A percentile compares a stretch with the other conserved stretches of the same genome.
Conservation (phyloP, 495 filamentous ascomycete species). For the Neurospora sp. region DNA sequence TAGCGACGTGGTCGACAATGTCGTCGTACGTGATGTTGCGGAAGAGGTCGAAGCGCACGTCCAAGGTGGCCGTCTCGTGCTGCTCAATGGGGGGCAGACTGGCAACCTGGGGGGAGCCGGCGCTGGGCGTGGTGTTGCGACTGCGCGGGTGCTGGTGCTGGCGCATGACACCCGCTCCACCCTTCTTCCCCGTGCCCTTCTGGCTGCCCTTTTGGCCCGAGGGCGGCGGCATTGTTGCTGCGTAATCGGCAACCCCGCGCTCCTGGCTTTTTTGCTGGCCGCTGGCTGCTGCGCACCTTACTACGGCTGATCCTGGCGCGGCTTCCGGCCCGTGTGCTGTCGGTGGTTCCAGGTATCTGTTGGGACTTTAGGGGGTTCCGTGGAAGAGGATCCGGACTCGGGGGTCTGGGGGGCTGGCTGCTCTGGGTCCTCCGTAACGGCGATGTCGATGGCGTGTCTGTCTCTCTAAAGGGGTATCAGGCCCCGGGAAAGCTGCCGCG, state of each 20-base stretch:
- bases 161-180: slow-evolving; percentile 51
- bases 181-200: slow-evolving; percentile 71
- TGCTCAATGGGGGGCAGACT: slow-evolving; percentile 42
- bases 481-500: not conserved
- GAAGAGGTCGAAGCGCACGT: slow-evolving; percentile 41
- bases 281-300: not conserved
- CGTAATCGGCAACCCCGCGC: not conserved
- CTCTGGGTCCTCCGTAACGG: not conserved
- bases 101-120: slow-evolving; percentile 33
- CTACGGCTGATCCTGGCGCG: not conserved
- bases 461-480: not conserved
- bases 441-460: not conserved
- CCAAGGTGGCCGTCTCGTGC: slow-evolving; percentile 54
- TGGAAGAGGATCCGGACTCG: not conserved
- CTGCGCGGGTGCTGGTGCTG: slow-evolving; percentile 48
- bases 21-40: slow-evolving; percentile 58
- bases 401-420: not conserved
- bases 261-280: not conserved
- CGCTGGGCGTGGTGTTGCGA: slow-evolving; percentile 77
- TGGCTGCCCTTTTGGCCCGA: slow-evolving; percentile 56
- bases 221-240: slow-evolving; percentile 36
- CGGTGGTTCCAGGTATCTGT: not conserved
- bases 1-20: slow-evolving; percentile 53
- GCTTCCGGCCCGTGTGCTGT: not conserved
- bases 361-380: not conserved